Base-by-base conservation (phyloP, 306 rosid genomes). In the Cicer yamashitae region DNA sequence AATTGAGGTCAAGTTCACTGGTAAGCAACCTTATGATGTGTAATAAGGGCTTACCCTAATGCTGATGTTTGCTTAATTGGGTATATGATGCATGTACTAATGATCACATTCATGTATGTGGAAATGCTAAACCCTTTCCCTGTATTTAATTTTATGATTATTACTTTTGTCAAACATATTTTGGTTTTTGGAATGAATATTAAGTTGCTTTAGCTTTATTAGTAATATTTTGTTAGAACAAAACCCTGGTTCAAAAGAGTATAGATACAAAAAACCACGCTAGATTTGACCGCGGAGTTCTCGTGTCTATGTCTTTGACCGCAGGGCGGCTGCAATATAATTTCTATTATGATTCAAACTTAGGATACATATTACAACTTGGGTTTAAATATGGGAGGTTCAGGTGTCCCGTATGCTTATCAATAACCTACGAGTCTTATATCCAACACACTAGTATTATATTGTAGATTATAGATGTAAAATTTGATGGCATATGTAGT, bases 1-100 rank as follows among this genome's bases (percentile, higher is more conserved):
- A 0, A 92, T 96, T 70, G 97, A 96, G 87, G 96, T 96, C 34
- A 96, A 96, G 91, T 96, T 96, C 84, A 96, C 99, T 48, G 99
- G 97, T 38, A 96, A 96, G 82, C 99, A 92, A 82, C 73, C 46
- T 2, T 96, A 89, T 81, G 93, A 96, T 76, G 30, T 67, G 10
- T 67, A 50, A 46, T 67, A 50, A 67, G 40, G 54, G 7, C 25
- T 41, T 8, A 59, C 2, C 9, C 11, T 37, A 11, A 38, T 62
- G 7, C 11, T 15, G 10, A 7, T 18, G 53, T 10, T 66, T 43
- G 18, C 38, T 67, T 52, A 8, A 56, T 8, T 56, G 11, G 37
- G 61, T 56, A 22, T 51, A 6, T 54, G 8, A 11, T 41, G 45
- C 34, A 25, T 25, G 34, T 25, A 25, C 34, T 25, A 25, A 25